A percentile compares a stretch with the other conserved stretches of the same genome.
phyloP scores from a whole-genome alignment of 129 eudicot genomes.

The Lonicera japonica region DNA sequence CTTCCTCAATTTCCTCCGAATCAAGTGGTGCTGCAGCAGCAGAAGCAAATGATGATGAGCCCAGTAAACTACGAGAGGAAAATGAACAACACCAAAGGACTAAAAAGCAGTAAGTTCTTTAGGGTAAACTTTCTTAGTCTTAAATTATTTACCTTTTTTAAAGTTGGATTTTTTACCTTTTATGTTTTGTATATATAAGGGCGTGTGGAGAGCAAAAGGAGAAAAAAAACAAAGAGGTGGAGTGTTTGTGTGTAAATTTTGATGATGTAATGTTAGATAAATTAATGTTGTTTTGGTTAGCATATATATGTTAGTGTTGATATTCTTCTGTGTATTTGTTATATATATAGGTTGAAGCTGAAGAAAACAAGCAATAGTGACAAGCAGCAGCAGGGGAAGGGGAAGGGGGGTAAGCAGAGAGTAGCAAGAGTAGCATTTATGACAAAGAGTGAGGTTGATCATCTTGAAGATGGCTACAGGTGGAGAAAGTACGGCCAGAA shows the following conservation, averaged over 20 bases:
- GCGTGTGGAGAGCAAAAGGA: no score
- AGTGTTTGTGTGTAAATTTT: neutral
- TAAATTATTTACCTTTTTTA: neutral
- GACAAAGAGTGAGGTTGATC: constrained; percentile 84
- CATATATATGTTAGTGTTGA: no score
- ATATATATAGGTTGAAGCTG: constrained; percentile 35
- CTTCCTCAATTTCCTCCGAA: constrained; percentile 53
- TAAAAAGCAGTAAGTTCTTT: constrained; percentile 43
- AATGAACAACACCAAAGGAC: constrained; percentile 30
- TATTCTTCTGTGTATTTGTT: no score
- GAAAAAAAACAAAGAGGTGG: neutral
- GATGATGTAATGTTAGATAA: neutral
- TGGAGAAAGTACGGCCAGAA: constrained; percentile 94
- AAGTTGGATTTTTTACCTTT: no score
- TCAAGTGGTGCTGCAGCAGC: constrained; percentile 24
- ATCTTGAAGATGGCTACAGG: constrained; percentile 82
- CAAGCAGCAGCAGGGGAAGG: constrained; percentile 56
- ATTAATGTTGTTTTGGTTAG: no score
- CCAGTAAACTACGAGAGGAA: constrained; percentile 13
- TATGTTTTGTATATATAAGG: no score
- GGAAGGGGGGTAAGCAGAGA: no score
- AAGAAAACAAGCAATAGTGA: constrained; percentile 26
- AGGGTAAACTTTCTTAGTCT: neutral
- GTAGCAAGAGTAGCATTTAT: constrained; percentile 85
- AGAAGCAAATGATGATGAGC: constrained; percentile 9